These are phyloP conservation scores for Russula sp. DNA, from an alignment of 768 basidiomycete species.

Conservation along the genomic window DNA sequence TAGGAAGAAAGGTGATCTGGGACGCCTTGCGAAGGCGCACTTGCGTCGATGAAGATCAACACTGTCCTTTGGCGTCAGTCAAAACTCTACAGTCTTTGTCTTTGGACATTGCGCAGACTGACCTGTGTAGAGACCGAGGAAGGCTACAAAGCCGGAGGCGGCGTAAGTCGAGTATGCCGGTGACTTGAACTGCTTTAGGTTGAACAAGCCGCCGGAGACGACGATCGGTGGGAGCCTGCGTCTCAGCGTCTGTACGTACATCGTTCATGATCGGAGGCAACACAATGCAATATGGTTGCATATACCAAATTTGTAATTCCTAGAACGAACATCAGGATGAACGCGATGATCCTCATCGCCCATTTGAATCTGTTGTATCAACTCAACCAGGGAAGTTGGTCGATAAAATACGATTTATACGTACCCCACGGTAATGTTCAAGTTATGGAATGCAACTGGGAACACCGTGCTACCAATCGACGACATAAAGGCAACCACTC, in stretches of 20 bases:
- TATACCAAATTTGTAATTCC: conserved; percentile 46
- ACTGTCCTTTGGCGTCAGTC: conserved; percentile 30
- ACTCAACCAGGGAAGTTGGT: background rate
- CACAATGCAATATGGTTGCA: conserved; percentile 11
- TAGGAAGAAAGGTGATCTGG: conserved; percentile 50
- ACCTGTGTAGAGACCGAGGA: conserved; percentile 58
- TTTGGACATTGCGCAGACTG: background rate
- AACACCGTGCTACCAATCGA: conserved; percentile 63
- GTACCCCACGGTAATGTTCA: conserved; percentile 50
- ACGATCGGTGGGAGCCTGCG: conserved; percentile 50
- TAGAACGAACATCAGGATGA: conserved; percentile 48
- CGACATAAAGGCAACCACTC: conserved; percentile 55
- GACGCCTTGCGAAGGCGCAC: conserved; percentile 45
- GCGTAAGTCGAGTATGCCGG: conserved; percentile 52
- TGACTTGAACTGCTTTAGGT: conserved; percentile 48
- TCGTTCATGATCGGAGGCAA: conserved; percentile 10
- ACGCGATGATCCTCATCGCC: conserved; percentile 67
- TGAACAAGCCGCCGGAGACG: conserved; percentile 50
- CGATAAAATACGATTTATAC: background rate
- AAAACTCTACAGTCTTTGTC: background rate
- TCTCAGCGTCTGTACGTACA: conserved; percentile 25
- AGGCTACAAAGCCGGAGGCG: conserved; percentile 45
- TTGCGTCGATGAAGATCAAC: conserved; percentile 58
- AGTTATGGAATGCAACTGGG: conserved; percentile 51
- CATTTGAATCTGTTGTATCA: conserved; percentile 52